Base-by-base conservation (phyloP, 2,329 filamentous ascomycete species). In the Bipolaris sorokiniana region DNA sequence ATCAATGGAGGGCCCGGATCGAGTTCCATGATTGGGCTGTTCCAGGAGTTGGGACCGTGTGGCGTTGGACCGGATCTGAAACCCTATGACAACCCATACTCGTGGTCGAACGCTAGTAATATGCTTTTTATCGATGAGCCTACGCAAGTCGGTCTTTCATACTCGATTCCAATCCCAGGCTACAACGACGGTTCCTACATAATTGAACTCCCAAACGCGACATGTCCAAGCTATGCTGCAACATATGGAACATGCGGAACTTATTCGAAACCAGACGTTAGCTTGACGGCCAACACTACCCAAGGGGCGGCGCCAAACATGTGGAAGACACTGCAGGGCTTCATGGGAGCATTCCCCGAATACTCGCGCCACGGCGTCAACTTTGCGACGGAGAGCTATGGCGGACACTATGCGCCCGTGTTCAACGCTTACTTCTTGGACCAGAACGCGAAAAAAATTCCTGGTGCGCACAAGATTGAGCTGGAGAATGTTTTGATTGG, bases 101-200 rank as follows among this genome's bases (percentile, higher is more conserved):
- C 85, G 1, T 89, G 86, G 84, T 87, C 85, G 58, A 84, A 85
- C 63, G 80, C 84, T 22, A 83, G 82, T 60, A 89, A 89, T 62
- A 84, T 90, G 82, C 82, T 91, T 15, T 90, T 88, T 73, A 84
- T 91, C 63, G 88, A 91, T 64, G 84, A 90, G 71, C 89, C 85
- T 7, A 82, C 80, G 9, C 81, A 84, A 45, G 82, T 85, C 4
- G 86, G 86, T 0, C 83, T 87, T 65, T 85, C 82, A 10, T 88
- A 87, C 68, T 78, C 78, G 4, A 70, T 76, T 11, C 76, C 79
- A 0, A 72, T 80, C 6, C 76, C 79, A 18, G 79, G 62, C 1
- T 81, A 80, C 57, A 64, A 56, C n/a, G 71, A 78, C 2, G 54
- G 44, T 2, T 64, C 66, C 1, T 67, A 65, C 31, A 77, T 84